Evolutionary conservation across 2,329 filamentous ascomycete species (phyloP), one percentile per base, ranked within the genome.

Genomic region (Apiospora koreana): DNA sequence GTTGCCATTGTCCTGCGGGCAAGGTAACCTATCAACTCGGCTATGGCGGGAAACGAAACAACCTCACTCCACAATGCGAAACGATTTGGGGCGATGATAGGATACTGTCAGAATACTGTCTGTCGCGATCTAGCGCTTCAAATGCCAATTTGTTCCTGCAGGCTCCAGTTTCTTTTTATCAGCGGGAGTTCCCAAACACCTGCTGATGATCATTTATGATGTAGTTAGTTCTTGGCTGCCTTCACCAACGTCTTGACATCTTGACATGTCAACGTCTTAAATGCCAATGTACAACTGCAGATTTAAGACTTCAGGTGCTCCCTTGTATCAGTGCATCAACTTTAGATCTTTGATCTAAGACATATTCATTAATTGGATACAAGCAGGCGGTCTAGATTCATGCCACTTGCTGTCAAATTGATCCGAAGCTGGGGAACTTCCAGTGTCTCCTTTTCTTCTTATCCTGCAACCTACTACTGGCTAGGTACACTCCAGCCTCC

Each of bases 41-140:
- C 54, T 62, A 62, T 12, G 54, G 54, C 54, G 54, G 54, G 54
- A 62, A 14, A 62, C 54, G 54, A 62, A 62, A 62, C 54, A n/a
- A 38, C 31, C 25, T 38, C 54, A 38, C 54, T 62, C 54, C 54
- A 62, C 54, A 9, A 38, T 35, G 54, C 18, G 2, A n/a, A 38
- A 10, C 10, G 28, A 2, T 58, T 58, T 3, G 35, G 50, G 28
- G 16, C 21, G 21, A 9, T 38, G 41, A n/a, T 38, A 38, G 54
- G 31, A 9, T 45, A 21, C 6, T 45, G 16, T 45, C n/a, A n/a
- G n/a, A n/a, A n/a, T n/a, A n/a, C n/a, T n/a, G n/a, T 35, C 28
- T 16, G 28, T 35, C 28, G 16, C 50, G 28, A 35, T 35, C 50
- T 35, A 16, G 28, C 28, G 50, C 50, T 58, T n/a, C n/a, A n/a